These are phyloP conservation scores for Hanseniaspora pseudoguilliermondii DNA, from an alignment of 805 yeast genomes.

Conservation along the genomic window DNA sequence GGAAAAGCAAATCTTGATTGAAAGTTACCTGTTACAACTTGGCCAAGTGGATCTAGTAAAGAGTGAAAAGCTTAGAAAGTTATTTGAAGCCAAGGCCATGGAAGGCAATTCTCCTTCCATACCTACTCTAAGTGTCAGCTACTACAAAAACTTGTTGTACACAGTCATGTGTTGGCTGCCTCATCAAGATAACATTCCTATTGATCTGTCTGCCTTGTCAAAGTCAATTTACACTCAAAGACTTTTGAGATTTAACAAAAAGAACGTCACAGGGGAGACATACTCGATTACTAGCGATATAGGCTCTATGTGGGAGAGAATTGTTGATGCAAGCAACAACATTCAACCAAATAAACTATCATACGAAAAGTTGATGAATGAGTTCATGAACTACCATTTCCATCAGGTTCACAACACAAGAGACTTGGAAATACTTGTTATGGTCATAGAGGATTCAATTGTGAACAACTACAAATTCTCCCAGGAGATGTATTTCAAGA, in stretches of 20 bases:
- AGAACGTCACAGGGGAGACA: neutral
- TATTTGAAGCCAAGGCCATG: constrained; percentile 29
- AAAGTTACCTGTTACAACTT: constrained; percentile 35
- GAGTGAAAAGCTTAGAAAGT: constrained; percentile 29
- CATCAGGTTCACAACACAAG: constrained; percentile 16
- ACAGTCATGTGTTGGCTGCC: constrained; percentile 11
- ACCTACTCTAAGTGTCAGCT: constrained; percentile 31
- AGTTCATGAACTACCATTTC: constrained; percentile 17
- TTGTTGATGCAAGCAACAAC: neutral
- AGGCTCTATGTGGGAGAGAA: neutral
- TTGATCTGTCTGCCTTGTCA: neutral
- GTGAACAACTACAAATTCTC: constrained; percentile 27
- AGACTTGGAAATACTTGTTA: constrained; percentile 24
- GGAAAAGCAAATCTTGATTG: constrained; percentile 29
- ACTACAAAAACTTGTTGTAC: constrained; percentile 17
- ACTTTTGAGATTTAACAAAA: neutral
- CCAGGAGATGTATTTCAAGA: constrained; percentile 24
- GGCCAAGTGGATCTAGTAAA: constrained; percentile 26
- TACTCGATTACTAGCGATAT: neutral
- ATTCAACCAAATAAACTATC: constrained; percentile 16
- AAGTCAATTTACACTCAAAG: constrained; percentile 1
- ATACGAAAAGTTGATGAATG: constrained; percentile 15
- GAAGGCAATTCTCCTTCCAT: constrained; percentile 15
- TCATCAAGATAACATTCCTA: constrained; percentile 1
- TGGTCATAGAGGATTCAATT: constrained; percentile 30